phyloP scores from a whole-genome alignment of 805 yeast species.

The Yamadazyma sp. region DNA sequence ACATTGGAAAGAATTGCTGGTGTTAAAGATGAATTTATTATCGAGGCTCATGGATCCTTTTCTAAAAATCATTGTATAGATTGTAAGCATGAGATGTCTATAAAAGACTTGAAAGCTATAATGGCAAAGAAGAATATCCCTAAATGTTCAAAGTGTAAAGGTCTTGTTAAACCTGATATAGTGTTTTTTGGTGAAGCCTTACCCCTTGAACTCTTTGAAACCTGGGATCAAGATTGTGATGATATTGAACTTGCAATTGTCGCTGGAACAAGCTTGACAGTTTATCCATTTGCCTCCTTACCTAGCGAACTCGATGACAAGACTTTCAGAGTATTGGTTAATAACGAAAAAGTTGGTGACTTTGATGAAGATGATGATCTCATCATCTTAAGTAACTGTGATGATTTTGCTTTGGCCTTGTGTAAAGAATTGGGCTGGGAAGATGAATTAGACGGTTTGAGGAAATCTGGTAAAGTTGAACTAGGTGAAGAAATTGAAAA shows the following conservation, averaged over 20 bases:
- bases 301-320: conserved; percentile 56
- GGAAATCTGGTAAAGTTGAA: conserved; percentile 15
- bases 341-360: conserved; percentile 76
- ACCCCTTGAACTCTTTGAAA: conserved; percentile 65
- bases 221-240: conserved; percentile 57
- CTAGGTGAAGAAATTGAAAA: conserved; percentile 13
- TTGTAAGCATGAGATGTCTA: conserved; percentile 55
- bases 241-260: conserved; percentile 71
- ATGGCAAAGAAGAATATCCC: conserved; percentile 46
- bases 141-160: conserved; percentile 61
- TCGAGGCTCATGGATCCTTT: conserved; percentile 96
- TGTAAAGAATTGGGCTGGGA: conserved; percentile 64
- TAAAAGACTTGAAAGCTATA: conserved; percentile 40
- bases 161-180: conserved; percentile 87
- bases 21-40: conserved; percentile 55
- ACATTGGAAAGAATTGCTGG: conserved; percentile 88
- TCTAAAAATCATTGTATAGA: conserved; percentile 80
- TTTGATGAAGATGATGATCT: conserved; percentile 58
- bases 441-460: conserved; percentile 46
- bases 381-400: conserved; percentile 61
- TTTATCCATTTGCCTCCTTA: conserved; percentile 83
- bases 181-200: conserved; percentile 91
- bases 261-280: conserved; percentile 90
- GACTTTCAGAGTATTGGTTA: conserved; percentile 62
- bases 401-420: conserved; percentile 54